A percentile compares a stretch with the other conserved stretches of the same genome.
Conservation (phyloP, 169 alveolate genomes). For the Neospora caninum region DNA sequence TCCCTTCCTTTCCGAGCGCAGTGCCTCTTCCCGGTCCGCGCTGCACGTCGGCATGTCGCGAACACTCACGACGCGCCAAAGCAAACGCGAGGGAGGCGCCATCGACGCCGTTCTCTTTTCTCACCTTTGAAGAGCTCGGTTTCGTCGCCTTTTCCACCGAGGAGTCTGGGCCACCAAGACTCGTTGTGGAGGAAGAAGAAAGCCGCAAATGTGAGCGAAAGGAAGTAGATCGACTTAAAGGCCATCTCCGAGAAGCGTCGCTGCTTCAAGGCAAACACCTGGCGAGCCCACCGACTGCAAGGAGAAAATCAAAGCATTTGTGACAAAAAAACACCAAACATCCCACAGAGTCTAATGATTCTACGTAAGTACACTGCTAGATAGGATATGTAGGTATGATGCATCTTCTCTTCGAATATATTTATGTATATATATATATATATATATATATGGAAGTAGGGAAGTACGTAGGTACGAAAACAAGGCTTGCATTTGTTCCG, state of each 20-base stretch:
- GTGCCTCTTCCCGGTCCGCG: too few species aligned
- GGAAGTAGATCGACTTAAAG: slow-evolving; percentile 55
- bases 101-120: too few species aligned
- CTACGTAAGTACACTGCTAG: not conserved
- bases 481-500: not conserved
- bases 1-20: too few species aligned
- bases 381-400: not conserved
- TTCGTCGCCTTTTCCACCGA: slow-evolving; percentile 67
- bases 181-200: slow-evolving; percentile 53
- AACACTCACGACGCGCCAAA: too few species aligned
- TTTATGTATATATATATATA: not conserved
- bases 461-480: too few species aligned
- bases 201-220: slow-evolving; percentile 38
- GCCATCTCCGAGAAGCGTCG: slow-evolving; percentile 63
- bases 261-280: slow-evolving; percentile 58
- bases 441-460: not conserved
- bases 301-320: not conserved
- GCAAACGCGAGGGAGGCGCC: too few species aligned
- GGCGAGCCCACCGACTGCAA: slow-evolving; percentile 69
- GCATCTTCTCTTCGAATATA: too few species aligned
- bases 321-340: not conserved
- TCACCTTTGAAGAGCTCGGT: slow-evolving; percentile 54
- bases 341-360: too few species aligned
- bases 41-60: too few species aligned
- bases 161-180: slow-evolving; percentile 68